Percentiles rank a stretch among this genome's conserved stretches.
These are phyloP conservation scores for Zygosaccharomyces rouxii DNA, from an alignment of 805 yeast species.

Conservation along the genomic window DNA sequence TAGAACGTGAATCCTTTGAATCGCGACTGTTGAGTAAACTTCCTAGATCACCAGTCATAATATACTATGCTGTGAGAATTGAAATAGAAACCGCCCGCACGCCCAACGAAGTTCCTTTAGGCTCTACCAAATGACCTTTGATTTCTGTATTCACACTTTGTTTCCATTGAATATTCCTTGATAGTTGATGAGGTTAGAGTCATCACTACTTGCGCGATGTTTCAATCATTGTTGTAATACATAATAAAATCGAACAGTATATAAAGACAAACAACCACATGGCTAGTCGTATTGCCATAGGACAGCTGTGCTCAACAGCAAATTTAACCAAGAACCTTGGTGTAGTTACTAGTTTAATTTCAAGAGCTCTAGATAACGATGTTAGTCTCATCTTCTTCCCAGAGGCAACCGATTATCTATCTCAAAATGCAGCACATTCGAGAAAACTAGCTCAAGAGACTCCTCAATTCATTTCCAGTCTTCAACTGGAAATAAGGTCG, in stretches of 20 bases:
- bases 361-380: slow-evolving; percentile 55
- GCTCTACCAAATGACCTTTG: neutral
- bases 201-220: no score
- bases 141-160: neutral
- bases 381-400: slow-evolving; percentile 79
- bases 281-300: slow-evolving; percentile 59
- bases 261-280: neutral
- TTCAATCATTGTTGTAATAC: no score
- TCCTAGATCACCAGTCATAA: neutral
- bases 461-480: slow-evolving; percentile 40
- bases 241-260: neutral
- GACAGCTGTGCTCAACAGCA: slow-evolving; percentile 77
- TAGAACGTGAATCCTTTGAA: neutral
- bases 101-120: neutral
- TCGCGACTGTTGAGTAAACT: neutral
- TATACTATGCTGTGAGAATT: neutral
- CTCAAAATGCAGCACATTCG: slow-evolving; percentile 65
- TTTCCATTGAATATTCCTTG: no score
- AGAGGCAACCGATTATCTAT: slow-evolving; percentile 88
- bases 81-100: neutral
- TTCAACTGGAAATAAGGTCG: slow-evolving; percentile 44
- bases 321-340: slow-evolving; percentile 55
- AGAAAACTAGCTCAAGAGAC: slow-evolving; percentile 49
- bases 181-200: no score
- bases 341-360: slow-evolving; percentile 54